These are phyloP conservation scores for Glonium stellatum DNA, from an alignment of 495 filamentous ascomycete genomes.

Conservation along the genomic window DNA sequence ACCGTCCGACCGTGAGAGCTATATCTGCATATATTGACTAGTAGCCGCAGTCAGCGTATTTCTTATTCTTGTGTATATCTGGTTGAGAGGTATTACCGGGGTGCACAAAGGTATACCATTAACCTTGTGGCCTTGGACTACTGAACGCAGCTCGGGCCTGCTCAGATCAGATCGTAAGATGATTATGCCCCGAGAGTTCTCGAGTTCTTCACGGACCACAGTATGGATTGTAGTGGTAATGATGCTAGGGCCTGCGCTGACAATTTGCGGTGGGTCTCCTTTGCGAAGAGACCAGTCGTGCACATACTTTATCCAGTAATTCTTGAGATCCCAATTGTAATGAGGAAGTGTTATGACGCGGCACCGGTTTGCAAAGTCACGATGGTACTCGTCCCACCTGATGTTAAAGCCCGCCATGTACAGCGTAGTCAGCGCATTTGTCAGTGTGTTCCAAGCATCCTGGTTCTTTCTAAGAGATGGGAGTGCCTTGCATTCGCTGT, in stretches of 20 bases:
- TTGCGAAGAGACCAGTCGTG: conserved; percentile 50
- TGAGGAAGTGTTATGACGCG: neutral
- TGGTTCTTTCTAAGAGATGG: neutral
- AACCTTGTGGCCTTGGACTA: conserved; percentile 63
- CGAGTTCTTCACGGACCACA: conserved; percentile 49
- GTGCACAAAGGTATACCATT: conserved; percentile 54
- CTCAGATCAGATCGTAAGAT: conserved; percentile 55
- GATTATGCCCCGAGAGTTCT: conserved; percentile 42
- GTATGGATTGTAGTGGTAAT: conserved; percentile 29
- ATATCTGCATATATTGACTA: no score
- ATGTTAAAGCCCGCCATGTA: neutral
- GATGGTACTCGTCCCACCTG: neutral
- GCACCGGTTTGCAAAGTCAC: neutral
- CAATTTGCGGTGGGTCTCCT: conserved; percentile 33
- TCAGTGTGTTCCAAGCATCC: neutral
- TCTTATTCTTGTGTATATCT: no score
- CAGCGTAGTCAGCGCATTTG: neutral
- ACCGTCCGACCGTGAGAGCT: no score
- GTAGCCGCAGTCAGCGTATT: no score
- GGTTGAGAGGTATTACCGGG: no score
- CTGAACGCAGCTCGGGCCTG: conserved; percentile 46
- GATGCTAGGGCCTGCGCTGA: conserved; percentile 16
- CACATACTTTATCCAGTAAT: conserved; percentile 53
- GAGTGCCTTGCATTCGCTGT: neutral
- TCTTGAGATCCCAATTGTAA: neutral